Evolutionary conservation across 2,329 filamentous ascomycete species (phyloP), one percentile per base, ranked within the genome.

Genomic region (Paecilomyces sp.): DNA sequence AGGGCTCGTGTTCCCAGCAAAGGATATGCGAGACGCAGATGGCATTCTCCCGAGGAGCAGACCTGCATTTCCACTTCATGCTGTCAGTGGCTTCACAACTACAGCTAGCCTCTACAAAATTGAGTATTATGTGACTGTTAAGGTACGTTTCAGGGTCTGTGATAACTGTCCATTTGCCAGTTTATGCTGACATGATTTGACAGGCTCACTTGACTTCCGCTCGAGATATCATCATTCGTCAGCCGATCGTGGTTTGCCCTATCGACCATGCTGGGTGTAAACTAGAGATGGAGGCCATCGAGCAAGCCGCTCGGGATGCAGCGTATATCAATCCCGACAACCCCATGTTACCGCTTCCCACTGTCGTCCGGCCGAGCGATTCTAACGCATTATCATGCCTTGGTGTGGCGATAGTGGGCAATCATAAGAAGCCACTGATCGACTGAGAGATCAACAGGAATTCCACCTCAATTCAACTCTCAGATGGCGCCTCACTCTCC

Each of bases 231-330:
- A 82, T 87, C 31, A 82, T 97, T 52, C 86, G 93, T 57, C 91
- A 97, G 75, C 92, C 91, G 4, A 97, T 99, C 60, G 91, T 97
- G 34, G 94, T 97, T 57, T 97, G 93, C 69, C 93, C 94, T 0
- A 86, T 97, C 63, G 94, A 99, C 70, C 91, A 97, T 70, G 91
- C 95, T 65, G 90, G 89, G 15, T 99, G 94, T 78, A 97, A 96
- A 74, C 92, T 97, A 72, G 94, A 97, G 77, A 97, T 99, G 91
- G 92, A 96, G 68, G 92, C 92, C 41, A 97, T 99, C 64, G 92
- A 97, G 71, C 91, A 96, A 75, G 90, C 94, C 0, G 94, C 94
- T 52, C 93, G 92, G 74, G 93, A 97, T 67, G 93, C 94, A 1
- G 89, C 90, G 15, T 86, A 90, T 62, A 88, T 97, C 62, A 91